Percentiles rank a stretch among this genome's conserved stretches.
Evolutionary conservation across 208 protist species (phyloP).

Genomic region (Naegleria fowleri): DNA sequence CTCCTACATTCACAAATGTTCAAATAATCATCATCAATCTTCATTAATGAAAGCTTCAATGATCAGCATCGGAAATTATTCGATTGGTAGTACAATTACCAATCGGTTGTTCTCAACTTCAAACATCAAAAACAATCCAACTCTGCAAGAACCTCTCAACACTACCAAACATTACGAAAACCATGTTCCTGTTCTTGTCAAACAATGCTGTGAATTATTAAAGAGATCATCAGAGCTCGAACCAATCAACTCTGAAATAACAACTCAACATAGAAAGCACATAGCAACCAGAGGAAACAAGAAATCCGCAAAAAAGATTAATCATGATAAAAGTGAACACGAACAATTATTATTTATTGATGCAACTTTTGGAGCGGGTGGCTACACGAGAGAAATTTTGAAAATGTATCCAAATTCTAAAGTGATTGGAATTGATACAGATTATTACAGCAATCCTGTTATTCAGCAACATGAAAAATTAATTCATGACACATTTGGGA

Average conservation of each 20-base stretch:
- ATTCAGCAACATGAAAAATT: background rate
- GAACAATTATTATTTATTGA: conserved; percentile 16
- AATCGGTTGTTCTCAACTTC: too few relatives aligned
- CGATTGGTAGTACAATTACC: too few relatives aligned
- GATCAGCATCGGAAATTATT: too few relatives aligned
- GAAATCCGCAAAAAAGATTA: too few relatives aligned
- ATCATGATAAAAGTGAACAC: too few relatives aligned
- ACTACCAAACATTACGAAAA: background rate
- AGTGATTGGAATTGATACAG: background rate
- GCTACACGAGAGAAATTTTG: background rate
- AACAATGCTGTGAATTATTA: background rate
- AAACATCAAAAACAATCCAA: too few relatives aligned
- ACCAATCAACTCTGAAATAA: background rate
- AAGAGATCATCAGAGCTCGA: background rate
- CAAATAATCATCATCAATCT: too few relatives aligned
- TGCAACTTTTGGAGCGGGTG: background rate
- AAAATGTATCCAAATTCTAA: background rate
- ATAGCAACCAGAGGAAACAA: background rate
- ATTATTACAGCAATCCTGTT: background rate
- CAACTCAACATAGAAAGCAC: background rate
- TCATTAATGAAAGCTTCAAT: too few relatives aligned
- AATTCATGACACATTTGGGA: background rate
- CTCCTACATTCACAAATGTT: too few relatives aligned
- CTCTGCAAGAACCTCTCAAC: too few relatives aligned
- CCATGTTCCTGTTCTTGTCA: background rate